Percentiles rank a stretch among this genome's conserved stretches.
phyloP scores from a whole-genome alignment of 2,329 filamentous ascomycete genomes.

The Colletotrichum plurivorum region DNA sequence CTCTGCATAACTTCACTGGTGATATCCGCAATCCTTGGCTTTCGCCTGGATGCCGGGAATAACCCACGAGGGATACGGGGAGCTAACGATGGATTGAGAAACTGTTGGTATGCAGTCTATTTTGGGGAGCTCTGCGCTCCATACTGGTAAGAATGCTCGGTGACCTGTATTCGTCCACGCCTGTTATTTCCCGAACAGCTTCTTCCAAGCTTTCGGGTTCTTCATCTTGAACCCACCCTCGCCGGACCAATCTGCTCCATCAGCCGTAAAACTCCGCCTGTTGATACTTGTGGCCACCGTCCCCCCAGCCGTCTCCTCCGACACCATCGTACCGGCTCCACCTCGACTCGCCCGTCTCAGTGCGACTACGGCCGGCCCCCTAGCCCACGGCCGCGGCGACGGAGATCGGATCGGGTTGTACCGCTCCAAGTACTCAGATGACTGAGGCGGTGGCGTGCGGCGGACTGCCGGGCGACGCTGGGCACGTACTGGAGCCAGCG shows the following conservation, averaged over 20 bases:
- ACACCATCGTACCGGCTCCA: neutral
- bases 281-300: neutral
- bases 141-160: conserved; percentile 17
- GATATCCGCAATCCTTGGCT: neutral
- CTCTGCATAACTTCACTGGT: conserved; percentile 19
- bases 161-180: neutral
- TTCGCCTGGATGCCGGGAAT: neutral
- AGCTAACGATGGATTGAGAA: neutral
- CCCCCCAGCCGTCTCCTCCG: neutral
- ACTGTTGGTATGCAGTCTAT: conserved; percentile 19
- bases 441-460: conserved; percentile 42
- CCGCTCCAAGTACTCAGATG: conserved; percentile 53
- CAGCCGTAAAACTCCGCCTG: neutral
- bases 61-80: no score
- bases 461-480: conserved; percentile 7
- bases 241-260: conserved; percentile 33
- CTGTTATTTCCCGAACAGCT: conserved; percentile 35
- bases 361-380: conserved; percentile 17
- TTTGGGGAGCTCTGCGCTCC: neutral
- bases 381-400: conserved; percentile 15
- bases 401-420: conserved; percentile 46
- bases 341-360: conserved; percentile 18
- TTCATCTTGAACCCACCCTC: conserved; percentile 16
- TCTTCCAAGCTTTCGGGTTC: conserved; percentile 28
- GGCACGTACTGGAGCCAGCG: neutral